phyloP scores from a whole-genome alignment of 2,329 filamentous ascomycete genomes.

The Alternaria sp. region DNA sequence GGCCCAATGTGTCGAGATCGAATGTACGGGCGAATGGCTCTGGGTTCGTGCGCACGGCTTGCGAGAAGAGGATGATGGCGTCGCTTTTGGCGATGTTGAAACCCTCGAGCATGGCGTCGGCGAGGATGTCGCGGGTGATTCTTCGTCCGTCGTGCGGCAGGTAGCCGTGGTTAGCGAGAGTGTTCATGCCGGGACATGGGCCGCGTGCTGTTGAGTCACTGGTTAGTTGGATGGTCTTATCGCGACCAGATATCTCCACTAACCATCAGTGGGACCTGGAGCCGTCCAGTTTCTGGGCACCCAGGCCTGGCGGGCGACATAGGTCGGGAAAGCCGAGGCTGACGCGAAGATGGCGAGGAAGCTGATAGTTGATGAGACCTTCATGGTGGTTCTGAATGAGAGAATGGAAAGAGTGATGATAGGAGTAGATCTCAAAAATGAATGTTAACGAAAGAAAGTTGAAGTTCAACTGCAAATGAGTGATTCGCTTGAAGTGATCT shows the following conservation, averaged over 20 bases:
- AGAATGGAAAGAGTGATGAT: not conserved
- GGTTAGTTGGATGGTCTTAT: not conserved
- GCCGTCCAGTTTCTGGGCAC: slow-evolving; percentile 4
- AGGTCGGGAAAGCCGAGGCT: slow-evolving; percentile 6
- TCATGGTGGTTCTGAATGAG: not conserved
- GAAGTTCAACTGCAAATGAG: not conserved
- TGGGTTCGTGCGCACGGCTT: slow-evolving; percentile 10
- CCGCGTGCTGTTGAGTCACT: not conserved
- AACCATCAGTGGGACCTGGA: slow-evolving; percentile 10
- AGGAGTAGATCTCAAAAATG: not conserved
- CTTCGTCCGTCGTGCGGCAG: not conserved
- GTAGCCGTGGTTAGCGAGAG: not conserved
- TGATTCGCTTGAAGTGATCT: not conserved
- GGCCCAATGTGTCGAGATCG: slow-evolving; percentile 8
- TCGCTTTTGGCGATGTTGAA: slow-evolving; percentile 14
- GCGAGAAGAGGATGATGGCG: slow-evolving; percentile 11
- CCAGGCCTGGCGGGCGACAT: slow-evolving; percentile 9
- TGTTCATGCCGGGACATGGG: not conserved
- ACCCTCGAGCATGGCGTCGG: slow-evolving; percentile 8
- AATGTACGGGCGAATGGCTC: slow-evolving; percentile 4
- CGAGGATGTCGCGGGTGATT: slow-evolving; percentile 10
- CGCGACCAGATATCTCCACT: not conserved
- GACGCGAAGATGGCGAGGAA: not conserved
- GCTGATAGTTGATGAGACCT: not conserved
- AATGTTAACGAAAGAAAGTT: not conserved